Evolutionary conservation across 2,329 filamentous ascomycete species (phyloP).

Genomic region (Thermoascus crustaceus): DNA sequence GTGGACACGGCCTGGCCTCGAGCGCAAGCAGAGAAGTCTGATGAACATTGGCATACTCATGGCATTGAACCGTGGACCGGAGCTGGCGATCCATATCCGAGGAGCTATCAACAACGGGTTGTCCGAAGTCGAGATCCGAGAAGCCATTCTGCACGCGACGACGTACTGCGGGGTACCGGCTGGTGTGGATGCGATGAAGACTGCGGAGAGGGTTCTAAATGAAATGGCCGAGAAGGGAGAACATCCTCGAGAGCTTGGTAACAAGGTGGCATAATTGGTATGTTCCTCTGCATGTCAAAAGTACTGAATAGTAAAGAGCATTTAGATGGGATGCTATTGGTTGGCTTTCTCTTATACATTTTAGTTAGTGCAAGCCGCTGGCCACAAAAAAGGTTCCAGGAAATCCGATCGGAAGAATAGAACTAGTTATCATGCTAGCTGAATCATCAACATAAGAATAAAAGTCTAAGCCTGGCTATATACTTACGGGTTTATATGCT

Average conservation of each 20-base stretch:
- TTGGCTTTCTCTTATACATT: too few relatives aligned
- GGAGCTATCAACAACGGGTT: constrained; percentile 57
- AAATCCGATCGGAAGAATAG: too few relatives aligned
- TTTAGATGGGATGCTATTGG: too few relatives aligned
- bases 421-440: too few relatives aligned
- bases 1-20: constrained; percentile 56
- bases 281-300: neutral
- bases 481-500: too few relatives aligned
- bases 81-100: constrained; percentile 54
- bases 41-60: constrained; percentile 59
- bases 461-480: too few relatives aligned
- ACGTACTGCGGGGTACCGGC: constrained; percentile 49
- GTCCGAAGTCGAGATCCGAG: constrained; percentile 54
- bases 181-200: constrained; percentile 48
- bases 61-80: constrained; percentile 51
- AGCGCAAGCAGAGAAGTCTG: constrained; percentile 52
- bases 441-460: too few relatives aligned
- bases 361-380: too few relatives aligned
- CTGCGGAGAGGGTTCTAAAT: constrained; percentile 43
- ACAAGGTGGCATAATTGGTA: constrained; percentile 5
- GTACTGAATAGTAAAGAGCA: too few relatives aligned
- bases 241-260: constrained; percentile 13
- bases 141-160: constrained; percentile 45
- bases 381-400: too few relatives aligned
- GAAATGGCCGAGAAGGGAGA: constrained; percentile 44